These are phyloP conservation scores for Chimonanthus praecox DNA, from an alignment of 164 flowering plant genomes.

Conservation along the genomic window DNA sequence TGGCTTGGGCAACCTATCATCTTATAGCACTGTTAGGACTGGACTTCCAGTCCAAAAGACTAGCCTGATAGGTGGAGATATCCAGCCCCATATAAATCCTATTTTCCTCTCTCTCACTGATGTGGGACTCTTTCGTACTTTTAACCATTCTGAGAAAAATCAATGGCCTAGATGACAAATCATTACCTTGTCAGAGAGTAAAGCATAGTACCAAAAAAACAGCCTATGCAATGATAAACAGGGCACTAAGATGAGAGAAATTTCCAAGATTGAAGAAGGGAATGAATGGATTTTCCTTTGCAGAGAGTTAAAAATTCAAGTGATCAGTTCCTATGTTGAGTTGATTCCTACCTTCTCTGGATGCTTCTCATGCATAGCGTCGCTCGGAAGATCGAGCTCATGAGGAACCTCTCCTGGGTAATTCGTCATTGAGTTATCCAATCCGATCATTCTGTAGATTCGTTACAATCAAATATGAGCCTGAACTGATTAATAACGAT, in stretches of 20 bases:
- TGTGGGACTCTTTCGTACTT: too few relatives aligned
- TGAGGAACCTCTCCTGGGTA: slow-evolving; percentile 73
- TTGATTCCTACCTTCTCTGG: slow-evolving; percentile 14
- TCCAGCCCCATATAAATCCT: too few relatives aligned
- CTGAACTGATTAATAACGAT: neutral
- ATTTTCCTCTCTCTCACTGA: too few relatives aligned
- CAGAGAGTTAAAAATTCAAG: neutral
- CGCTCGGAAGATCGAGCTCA: slow-evolving; percentile 61
- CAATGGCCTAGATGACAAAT: too few relatives aligned
- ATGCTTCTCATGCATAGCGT: slow-evolving; percentile 28
- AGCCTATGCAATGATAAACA: neutral
- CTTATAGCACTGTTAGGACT: too few relatives aligned
- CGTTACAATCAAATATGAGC: neutral
- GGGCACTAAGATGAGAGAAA: neutral
- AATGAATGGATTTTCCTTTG: neutral
- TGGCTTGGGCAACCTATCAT: too few relatives aligned
- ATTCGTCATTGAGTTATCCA: slow-evolving; percentile 49
- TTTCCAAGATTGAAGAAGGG: neutral
- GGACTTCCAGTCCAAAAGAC: too few relatives aligned
- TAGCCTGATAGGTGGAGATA: too few relatives aligned
- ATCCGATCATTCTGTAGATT: slow-evolving; percentile 49
- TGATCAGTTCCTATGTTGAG: slow-evolving; percentile 1
- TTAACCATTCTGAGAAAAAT: neutral
- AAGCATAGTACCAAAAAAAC: neutral
- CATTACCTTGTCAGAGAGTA: neutral